Conservation (phyloP, 306 rosid species). For the Macrotyloma uniflorum region DNA sequence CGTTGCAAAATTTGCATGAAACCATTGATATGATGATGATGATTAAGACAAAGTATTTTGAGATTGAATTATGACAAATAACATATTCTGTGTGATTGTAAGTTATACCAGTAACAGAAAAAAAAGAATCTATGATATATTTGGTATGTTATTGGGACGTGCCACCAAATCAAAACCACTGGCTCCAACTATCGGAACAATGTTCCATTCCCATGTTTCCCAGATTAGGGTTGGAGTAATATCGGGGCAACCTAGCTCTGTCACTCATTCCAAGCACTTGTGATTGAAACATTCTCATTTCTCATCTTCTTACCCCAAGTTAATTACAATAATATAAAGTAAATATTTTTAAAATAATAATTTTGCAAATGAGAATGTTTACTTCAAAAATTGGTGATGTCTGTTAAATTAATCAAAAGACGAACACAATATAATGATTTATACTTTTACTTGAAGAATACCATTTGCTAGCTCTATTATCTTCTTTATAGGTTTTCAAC, state of each 20-base stretch:
- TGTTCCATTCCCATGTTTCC: not conserved
- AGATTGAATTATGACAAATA: not conserved
- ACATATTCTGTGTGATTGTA: constrained; percentile 1
- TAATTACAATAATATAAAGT: too few relatives aligned
- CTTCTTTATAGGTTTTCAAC: too few relatives aligned
- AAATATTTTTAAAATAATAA: not conserved
- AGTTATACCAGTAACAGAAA: not conserved
- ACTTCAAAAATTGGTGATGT: too few relatives aligned
- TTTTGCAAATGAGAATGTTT: not conserved
- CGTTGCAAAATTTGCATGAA: not conserved
- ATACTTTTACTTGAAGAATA: too few relatives aligned
- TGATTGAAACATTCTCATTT: not conserved
- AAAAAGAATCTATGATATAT: constrained; percentile 12
- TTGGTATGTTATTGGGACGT: constrained; percentile 14
- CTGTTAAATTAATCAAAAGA: too few relatives aligned
- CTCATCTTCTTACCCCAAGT: not conserved
- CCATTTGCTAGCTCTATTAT: too few relatives aligned
- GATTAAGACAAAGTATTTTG: not conserved
- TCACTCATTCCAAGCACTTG: not conserved
- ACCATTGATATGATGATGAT: not conserved
- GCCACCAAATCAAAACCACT: constrained; percentile 16
- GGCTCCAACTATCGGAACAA: not conserved
- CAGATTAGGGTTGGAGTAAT: not conserved
- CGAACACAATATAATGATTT: too few relatives aligned
- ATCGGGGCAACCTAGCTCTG: not conserved